Evolutionary conservation across 2,329 filamentous ascomycete species (phyloP), one percentile per base, ranked within the genome.

Genomic region (Daldinia sp.): DNA sequence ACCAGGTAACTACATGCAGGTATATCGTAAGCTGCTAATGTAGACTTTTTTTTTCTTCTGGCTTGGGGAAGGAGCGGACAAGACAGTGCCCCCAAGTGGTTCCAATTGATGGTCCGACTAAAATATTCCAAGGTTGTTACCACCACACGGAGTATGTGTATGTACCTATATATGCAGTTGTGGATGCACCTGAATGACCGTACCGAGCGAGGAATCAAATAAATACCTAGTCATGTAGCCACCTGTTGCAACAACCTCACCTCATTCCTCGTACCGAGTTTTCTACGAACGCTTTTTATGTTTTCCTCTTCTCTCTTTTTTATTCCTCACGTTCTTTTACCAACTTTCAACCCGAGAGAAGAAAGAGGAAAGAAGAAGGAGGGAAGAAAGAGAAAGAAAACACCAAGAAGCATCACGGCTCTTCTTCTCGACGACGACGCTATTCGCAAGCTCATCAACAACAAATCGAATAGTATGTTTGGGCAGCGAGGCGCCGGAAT

Each of bases 191-290:
- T n/a, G n/a, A n/a, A 51, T 51, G 30, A 51, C 37, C 48, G 32
- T 60, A 47, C 57, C 30, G 50, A 45, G 50, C 50, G 8, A 45
- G 35, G 13, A 51, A 50, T 50, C 21, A 47, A 56, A 58, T 58
- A 58, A 65, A 65, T 58, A 61, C 21, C 17, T 61, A 39, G 27
- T 21, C 30, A 49, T 34, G 59, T 53, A 61, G 47, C 57, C 57
- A 61, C 57, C 54, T 57, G 27, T 58, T 57, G 23, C 9, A 57
- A 47, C 45, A 56, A 43, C 17, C 55, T 47, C 30, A 64, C 51
- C 25, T 62, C 50, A 58, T 30, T 48, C 51, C 11, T 48, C 15
- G 27, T 25, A 39, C 29, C 15, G 21, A 50, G 17, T 50, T 50
- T 50, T n/a, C 8, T 3, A 48, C 15, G 4, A 48, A 19, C 30